Evolutionary conservation across 495 filamentous ascomycete species (phyloP).

Genomic region (Penicilliopsis zonata): DNA sequence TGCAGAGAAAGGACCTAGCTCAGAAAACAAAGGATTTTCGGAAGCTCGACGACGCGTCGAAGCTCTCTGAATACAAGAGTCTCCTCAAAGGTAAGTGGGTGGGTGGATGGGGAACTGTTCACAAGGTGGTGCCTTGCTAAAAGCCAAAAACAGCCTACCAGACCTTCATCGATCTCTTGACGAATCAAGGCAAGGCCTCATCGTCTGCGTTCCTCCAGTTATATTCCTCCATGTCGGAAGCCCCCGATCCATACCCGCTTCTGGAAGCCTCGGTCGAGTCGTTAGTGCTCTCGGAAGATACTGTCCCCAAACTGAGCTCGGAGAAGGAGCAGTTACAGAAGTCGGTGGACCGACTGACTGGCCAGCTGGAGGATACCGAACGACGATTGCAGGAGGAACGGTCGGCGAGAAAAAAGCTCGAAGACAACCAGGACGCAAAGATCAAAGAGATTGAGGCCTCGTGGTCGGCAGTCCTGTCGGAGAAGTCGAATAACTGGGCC

Average conservation of each 20-base stretch:
- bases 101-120: conserved; percentile 3
- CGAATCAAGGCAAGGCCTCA: conserved; percentile 84
- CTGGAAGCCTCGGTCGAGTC: conserved; percentile 94
- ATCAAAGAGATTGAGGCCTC: conserved; percentile 81
- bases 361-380: conserved; percentile 84
- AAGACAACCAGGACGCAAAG: conserved; percentile 61
- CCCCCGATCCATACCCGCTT: conserved; percentile 90
- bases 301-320: conserved; percentile 68
- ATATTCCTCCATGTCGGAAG: conserved; percentile 89
- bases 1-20: conserved; percentile 91
- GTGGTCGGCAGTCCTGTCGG: conserved; percentile 82
- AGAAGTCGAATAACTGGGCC: conserved; percentile 94
- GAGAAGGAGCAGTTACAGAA: conserved; percentile 82
- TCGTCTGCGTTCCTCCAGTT: conserved; percentile 84
- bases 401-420: conserved; percentile 55
- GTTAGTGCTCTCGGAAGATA: conserved; percentile 80
- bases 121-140: too few relatives aligned
- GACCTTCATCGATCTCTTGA: conserved; percentile 89
- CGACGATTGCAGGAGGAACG: conserved; percentile 62
- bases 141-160: conserved; percentile 67
- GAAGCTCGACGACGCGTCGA: conserved; percentile 85
- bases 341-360: conserved; percentile 67
- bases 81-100: conserved; percentile 61
- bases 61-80: conserved; percentile 76
- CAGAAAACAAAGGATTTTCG: conserved; percentile 98